Percentiles rank a stretch among this genome's conserved stretches.
Evolutionary conservation across 108 stramenopile species (phyloP).

Genomic region (Ochromonas danica): DNA sequence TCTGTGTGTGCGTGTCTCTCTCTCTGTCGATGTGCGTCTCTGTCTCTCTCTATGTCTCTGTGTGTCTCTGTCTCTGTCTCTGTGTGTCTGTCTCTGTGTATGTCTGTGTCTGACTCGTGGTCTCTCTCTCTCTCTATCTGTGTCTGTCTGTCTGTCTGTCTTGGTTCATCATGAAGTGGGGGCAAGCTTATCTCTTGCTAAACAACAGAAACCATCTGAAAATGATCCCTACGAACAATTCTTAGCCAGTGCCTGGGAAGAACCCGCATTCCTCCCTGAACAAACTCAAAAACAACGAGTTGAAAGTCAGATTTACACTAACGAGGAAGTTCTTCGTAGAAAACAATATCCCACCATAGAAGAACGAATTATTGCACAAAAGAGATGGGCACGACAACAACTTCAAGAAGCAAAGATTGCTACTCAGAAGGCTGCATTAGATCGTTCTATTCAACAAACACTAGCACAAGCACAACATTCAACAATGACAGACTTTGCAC

Average conservation of each 20-base stretch:
- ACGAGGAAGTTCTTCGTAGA: neutral
- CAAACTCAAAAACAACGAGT: neutral
- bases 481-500: neutral
- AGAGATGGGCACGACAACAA: constrained; percentile 3
- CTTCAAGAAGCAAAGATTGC: neutral
- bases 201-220: neutral
- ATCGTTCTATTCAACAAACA: neutral
- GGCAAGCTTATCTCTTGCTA: too few species aligned
- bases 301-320: neutral
- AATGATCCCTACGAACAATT: neutral
- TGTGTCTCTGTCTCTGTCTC: too few species aligned
- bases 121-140: too few species aligned
- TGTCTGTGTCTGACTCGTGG: too few species aligned
- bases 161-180: too few species aligned
- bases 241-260: neutral
- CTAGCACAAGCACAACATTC: neutral
- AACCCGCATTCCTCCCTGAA: neutral
- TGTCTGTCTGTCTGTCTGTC: too few species aligned
- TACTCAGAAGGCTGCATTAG: neutral
- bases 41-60: too few species aligned
- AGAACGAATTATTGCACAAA: neutral
- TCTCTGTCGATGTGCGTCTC: too few species aligned
- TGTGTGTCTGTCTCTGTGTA: too few species aligned
- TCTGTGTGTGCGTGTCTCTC: too few species aligned
- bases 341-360: neutral